Evolutionary conservation across 257 asterid species (phyloP), one percentile per base, ranked within the genome.

Genomic region (Datura wrightii): DNA sequence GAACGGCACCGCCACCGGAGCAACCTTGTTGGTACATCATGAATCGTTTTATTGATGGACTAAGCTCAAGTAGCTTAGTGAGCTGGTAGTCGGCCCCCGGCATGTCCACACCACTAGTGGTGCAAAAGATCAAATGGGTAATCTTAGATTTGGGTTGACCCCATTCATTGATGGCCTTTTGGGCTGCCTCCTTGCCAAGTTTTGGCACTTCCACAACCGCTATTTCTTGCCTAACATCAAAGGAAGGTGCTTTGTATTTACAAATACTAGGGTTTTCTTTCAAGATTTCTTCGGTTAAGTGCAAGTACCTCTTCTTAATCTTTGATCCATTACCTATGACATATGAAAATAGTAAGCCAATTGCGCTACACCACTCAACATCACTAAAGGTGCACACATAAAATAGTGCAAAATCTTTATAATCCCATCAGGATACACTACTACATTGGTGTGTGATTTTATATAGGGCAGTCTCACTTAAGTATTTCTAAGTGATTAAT

Each of bases 21-120:
- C 87, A 84, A 34, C 87, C 87, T 34, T 78, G 87, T 19, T 84
- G 86, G 58, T 84, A 84, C 83, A 84, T 62, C 86, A 84, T 84
- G 84, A 60, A 65, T 16, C 84, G 65, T 8, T 84, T 84, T 8
- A 84, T 69, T 4, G 86, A 58, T 46, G 86, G 86, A 13, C 67
- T 19, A 56, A 84, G 86, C 65, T 70, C 86, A 63, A 84, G 83
- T 39, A 84, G 86, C 14, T 60, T 63, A 79, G 83, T 63, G 10
- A 84, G 86, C 41, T 84, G 87, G 44, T 78, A 79, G 53, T 84
- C 87, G 8, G 87, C 87, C 4, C 87, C 87, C n/a, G 84, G 84
- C 69, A 84, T 63, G 56, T 78, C 83, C 48, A 85, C 84, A 9
- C 84, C 66, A 42, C 62, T 79, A 1, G 84, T 63, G 84, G 87